Conservation (phyloP, 2,329 filamentous ascomycete genomes). For the Aspergillus aculeatus region DNA sequence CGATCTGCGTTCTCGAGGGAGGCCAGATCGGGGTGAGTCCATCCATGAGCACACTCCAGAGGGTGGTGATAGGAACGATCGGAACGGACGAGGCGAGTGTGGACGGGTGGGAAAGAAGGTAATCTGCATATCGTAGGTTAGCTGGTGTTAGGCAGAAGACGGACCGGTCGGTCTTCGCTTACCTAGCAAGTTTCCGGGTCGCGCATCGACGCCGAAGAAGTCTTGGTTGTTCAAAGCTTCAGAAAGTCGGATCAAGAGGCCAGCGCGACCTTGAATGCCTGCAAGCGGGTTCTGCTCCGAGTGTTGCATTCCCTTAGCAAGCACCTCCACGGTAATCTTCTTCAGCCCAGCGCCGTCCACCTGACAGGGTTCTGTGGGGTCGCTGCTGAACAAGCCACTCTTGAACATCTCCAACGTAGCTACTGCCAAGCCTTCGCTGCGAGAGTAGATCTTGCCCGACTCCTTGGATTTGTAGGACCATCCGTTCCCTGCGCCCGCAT, state of each 20-base stretch:
- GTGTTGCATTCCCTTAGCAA: conserved; percentile 84
- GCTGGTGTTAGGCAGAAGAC: neutral
- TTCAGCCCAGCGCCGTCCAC: conserved; percentile 82
- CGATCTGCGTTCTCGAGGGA: conserved; percentile 76
- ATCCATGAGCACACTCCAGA: conserved; percentile 90
- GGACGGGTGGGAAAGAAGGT: conserved; percentile 85
- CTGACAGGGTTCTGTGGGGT: conserved; percentile 76
- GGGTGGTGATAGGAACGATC: conserved; percentile 78
- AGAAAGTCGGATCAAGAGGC: conserved; percentile 72
- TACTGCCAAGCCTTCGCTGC: conserved; percentile 84
- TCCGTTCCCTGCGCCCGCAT: conserved; percentile 78
- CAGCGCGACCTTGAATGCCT: conserved; percentile 79
- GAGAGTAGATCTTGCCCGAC: conserved; percentile 75
- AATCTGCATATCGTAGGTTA: conserved; percentile 57
- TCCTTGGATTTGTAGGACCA: conserved; percentile 94
- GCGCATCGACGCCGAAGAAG: conserved; percentile 77
- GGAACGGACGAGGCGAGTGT: conserved; percentile 86
- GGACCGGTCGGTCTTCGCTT: conserved; percentile 30
- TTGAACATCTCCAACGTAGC: conserved; percentile 91
- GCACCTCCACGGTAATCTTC: conserved; percentile 67
- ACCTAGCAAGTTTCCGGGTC: conserved; percentile 95
- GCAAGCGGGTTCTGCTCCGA: conserved; percentile 75
- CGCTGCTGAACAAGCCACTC: conserved; percentile 80
- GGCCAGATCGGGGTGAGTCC: conserved; percentile 89
- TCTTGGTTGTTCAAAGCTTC: conserved; percentile 76